A percentile compares a stretch with the other conserved stretches of the same genome.
phyloP scores from a whole-genome alignment of 176 grass and related monocot genomes.

The Carex scoparia region DNA sequence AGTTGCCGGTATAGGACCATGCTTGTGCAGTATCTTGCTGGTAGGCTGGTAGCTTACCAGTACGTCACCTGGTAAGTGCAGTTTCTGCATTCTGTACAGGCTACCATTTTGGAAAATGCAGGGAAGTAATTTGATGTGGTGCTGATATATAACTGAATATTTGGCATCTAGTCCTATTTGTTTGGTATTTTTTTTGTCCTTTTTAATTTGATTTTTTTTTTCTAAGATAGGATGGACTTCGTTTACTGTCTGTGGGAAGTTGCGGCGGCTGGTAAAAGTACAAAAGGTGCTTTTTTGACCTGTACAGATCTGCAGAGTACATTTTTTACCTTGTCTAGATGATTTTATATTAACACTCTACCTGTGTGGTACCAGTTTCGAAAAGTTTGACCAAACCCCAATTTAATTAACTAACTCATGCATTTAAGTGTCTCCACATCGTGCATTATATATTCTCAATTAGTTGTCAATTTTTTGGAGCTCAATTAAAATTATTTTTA shows the following conservation, averaged over 20 bases:
- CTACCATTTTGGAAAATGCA: not conserved
- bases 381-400: not conserved
- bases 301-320: not conserved
- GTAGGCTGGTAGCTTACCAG: not conserved
- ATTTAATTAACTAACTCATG: not conserved
- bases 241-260: slow-evolving; percentile 97
- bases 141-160: not conserved
- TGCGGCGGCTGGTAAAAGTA: slow-evolving; percentile 84
- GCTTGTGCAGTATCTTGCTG: not conserved
- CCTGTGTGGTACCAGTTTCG: not conserved
- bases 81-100: not conserved
- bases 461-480: not conserved
- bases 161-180: not conserved
- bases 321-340: not conserved
- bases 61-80: not conserved
- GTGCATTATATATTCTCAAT: not conserved
- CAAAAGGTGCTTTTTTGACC: slow-evolving; percentile 53
- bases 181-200: not conserved
- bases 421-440: not conserved
- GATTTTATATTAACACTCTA: not conserved
- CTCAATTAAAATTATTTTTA: not conserved
- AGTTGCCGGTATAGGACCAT: not conserved
- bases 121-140: not conserved
- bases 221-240: slow-evolving; percentile 81
- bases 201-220: slow-evolving; percentile 24